Evolutionary conservation across 23 red algal genomes (phyloP), one percentile per base, ranked within the genome.

Genomic region (Cyanidium caldarium): DNA sequence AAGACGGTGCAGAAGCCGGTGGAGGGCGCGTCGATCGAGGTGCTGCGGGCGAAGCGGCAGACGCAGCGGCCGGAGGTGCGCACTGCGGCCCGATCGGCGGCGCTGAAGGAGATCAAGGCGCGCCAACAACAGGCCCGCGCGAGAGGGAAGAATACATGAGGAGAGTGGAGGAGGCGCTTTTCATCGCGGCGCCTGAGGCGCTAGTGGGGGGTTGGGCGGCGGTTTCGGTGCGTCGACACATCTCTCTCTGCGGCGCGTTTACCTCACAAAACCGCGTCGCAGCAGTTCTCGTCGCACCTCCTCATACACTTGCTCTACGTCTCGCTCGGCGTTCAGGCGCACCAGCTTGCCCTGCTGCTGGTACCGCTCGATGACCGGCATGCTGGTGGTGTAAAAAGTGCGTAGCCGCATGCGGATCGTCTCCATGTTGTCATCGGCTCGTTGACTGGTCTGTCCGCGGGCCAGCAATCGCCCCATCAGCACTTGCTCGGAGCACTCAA

Each of bases 21-120:
- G 5, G 84, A 88, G 77, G 91, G 91, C 40, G 91, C 91, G 3
- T 81, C 91, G 45, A 65, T 96, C 2, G 91, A 96, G 61, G 72
- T 88, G n/a, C 86, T 96, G 65, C 83, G 86, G 72, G 84, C 84
- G 12, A 88, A 88, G 80, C 84, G 91, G 35, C 51, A 61, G 21
- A 75, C 75, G 31, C 84, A 87, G 65, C 83, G 82, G 40, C 83
- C 79, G 31, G 80, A 96, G 66, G 81, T 87, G 26, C 45, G 80
- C 17, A 88, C 82, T 51, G 80, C 91, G 15, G 85, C 91, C 3
- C 68, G 85, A 14, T 83, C 84, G 2, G 82, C 87, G 39, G 87
- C 82, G 25, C 68, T 86, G 12, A 94, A 86, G 65, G 87, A 94
- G 37, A 81, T 85, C 37, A 94, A 94, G 87, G 76, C 80, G 38